These are phyloP conservation scores for Trichoderma semiorbis DNA, from an alignment of 2,329 filamentous ascomycete species.

Conservation along the genomic window DNA sequence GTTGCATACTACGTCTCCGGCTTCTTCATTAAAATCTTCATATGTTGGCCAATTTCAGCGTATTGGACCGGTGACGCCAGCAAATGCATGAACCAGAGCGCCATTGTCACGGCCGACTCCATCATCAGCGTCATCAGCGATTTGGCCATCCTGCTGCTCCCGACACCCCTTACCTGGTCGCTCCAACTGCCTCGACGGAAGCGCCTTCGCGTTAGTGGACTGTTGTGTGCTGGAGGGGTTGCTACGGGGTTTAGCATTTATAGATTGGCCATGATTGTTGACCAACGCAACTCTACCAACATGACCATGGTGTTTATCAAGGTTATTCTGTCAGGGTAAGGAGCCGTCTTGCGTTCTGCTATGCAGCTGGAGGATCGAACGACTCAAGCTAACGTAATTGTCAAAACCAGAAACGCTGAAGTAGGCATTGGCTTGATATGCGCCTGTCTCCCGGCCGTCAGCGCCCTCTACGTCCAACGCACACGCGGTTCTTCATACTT, in stretches of 20 bases:
- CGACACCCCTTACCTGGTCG: constrained; percentile 32
- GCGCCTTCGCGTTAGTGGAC: constrained; percentile 29
- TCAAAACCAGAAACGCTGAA: constrained; percentile 28
- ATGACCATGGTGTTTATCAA: constrained; percentile 29
- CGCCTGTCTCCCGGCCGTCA: constrained; percentile 30
- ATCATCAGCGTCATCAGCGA: constrained; percentile 33
- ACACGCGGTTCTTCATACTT: constrained; percentile 25
- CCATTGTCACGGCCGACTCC: constrained; percentile 32
- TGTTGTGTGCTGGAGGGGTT: constrained; percentile 32
- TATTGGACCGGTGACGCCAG: constrained; percentile 36
- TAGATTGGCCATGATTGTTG: constrained; percentile 27
- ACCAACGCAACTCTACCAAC: constrained; percentile 25
- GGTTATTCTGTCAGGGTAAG: constrained; percentile 27
- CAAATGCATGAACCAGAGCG: constrained; percentile 36
- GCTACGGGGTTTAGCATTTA: constrained; percentile 33
- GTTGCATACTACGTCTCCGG: constrained; percentile 40
- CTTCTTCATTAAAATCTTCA: constrained; percentile 40
- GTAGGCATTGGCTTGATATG: constrained; percentile 32
- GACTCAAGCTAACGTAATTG: neutral
- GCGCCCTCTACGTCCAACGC: constrained; percentile 22
- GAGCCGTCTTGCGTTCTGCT: too few species aligned
- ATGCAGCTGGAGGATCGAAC: neutral
- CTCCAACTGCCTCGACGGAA: constrained; percentile 30
- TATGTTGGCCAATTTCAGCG: constrained; percentile 39
- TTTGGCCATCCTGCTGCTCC: constrained; percentile 30